phyloP scores from a whole-genome alignment of 176 grass and related monocot genomes.

The Phoenix roebelenii region DNA sequence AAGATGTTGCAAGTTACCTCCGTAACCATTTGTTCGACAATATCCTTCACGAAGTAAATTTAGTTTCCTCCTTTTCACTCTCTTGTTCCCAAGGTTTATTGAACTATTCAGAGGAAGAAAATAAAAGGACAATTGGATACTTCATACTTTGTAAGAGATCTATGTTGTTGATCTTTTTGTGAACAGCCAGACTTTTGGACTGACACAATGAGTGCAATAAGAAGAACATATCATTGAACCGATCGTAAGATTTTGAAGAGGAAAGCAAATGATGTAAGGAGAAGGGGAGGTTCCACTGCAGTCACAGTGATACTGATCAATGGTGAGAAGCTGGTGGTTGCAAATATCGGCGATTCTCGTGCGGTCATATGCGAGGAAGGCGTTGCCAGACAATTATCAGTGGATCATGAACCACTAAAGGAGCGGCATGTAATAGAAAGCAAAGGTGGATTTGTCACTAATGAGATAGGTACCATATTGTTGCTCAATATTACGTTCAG shows the following conservation, averaged over 20 bases:
- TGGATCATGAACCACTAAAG: slow-evolving; percentile 54
- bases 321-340: slow-evolving; percentile 33
- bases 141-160: too few relatives aligned
- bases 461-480: neutral
- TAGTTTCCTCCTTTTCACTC: neutral
- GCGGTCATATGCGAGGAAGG: slow-evolving; percentile 34
- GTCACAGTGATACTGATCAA: slow-evolving; percentile 41
- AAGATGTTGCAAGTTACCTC: slow-evolving; percentile 44
- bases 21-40: slow-evolving; percentile 49
- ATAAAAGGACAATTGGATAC: too few relatives aligned
- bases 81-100: too few relatives aligned
- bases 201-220: slow-evolving; percentile 44
- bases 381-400: slow-evolving; percentile 36
- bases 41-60: slow-evolving; percentile 33
- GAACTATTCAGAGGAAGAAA: too few relatives aligned
- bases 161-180: neutral
- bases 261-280: neutral
- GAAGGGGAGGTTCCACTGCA: slow-evolving; percentile 20
- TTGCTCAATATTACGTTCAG: too few relatives aligned
- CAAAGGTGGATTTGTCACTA: slow-evolving; percentile 35
- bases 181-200: slow-evolving; percentile 51
- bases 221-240: slow-evolving; percentile 35
- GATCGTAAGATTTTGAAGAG: slow-evolving; percentile 41
- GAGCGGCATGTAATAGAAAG: slow-evolving; percentile 36
- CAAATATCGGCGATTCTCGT: slow-evolving; percentile 59